Percentiles rank a stretch among this genome's conserved stretches.
Evolutionary conservation across 306 rosid species (phyloP).

Genomic region (Ochetophila trinervis): DNA sequence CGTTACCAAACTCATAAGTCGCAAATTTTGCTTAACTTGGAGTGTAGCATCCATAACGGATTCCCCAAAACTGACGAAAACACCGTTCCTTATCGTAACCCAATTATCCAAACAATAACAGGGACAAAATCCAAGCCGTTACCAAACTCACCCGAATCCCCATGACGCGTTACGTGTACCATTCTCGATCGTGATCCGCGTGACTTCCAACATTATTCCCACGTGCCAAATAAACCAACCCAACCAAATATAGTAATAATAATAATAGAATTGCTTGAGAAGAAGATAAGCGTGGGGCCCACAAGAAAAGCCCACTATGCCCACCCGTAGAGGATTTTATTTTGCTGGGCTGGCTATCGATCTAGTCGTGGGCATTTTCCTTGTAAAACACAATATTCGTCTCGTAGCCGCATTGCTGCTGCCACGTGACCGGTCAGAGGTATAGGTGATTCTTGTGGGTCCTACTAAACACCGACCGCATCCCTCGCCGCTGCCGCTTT

Average conservation of each 20-base stretch:
- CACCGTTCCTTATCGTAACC: no score
- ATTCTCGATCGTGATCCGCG: slow-evolving; percentile 29
- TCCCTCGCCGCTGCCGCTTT: slow-evolving; percentile 3
- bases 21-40: background rate
- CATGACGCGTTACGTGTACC: slow-evolving; percentile 20
- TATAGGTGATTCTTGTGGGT: background rate
- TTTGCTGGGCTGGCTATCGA: no score
- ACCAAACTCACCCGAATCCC: slow-evolving; percentile 18
- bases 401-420: slow-evolving; percentile 31
- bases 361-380: slow-evolving; percentile 21
- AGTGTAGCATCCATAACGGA: slow-evolving; percentile 7
- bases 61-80: background rate
- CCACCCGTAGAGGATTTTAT: slow-evolving; percentile 8
- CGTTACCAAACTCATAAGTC: slow-evolving; percentile 1
- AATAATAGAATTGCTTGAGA: slow-evolving; percentile 33
- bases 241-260: background rate
- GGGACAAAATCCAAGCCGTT: slow-evolving; percentile 27
- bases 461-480: slow-evolving; percentile 42
- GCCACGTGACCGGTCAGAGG: slow-evolving; percentile 38
- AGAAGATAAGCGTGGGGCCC: slow-evolving; percentile 40
- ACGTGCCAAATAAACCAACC: slow-evolving; percentile 32
- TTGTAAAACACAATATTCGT: slow-evolving; percentile 53
- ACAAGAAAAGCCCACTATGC: slow-evolving; percentile 24
- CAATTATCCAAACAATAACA: background rate
- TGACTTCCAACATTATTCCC: slow-evolving; percentile 27